A percentile compares a stretch with the other conserved stretches of the same genome.
Evolutionary conservation across 805 yeast species (phyloP).

Genomic region (Wickerhamomyces tratensis): DNA sequence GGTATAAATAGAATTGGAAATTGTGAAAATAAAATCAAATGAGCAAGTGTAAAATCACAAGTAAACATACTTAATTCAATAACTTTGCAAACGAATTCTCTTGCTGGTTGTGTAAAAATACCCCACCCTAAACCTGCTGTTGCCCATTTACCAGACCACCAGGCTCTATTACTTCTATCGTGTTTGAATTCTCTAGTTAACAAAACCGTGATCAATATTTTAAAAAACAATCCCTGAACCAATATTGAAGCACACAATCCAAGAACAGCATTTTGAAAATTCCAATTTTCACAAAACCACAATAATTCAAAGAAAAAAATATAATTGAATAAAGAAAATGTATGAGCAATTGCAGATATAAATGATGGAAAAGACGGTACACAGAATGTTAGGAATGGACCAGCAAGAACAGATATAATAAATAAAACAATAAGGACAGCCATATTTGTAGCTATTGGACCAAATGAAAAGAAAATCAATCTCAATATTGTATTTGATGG

Average conservation of each 20-base stretch:
- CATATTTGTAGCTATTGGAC: conserved; percentile 38
- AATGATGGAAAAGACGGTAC: conserved; percentile 35
- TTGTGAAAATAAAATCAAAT: conserved; percentile 39
- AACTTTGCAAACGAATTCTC: conserved; percentile 49
- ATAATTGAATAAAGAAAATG: conserved; percentile 37
- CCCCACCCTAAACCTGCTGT: conserved; percentile 46
- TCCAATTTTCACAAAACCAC: conserved; percentile 49
- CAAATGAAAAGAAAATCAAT: conserved; percentile 31
- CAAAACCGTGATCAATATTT: conserved; percentile 31
- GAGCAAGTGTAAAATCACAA: conserved; percentile 43
- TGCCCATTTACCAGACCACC: conserved; percentile 68
- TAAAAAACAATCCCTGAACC: conserved; percentile 43
- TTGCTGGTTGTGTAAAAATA: conserved; percentile 41
- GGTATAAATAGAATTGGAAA: conserved; percentile 48
- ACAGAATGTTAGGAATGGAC: conserved; percentile 35
- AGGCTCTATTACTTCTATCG: conserved; percentile 46
- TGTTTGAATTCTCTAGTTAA: conserved; percentile 47
- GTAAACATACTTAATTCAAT: conserved; percentile 49
- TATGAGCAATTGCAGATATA: conserved; percentile 40
- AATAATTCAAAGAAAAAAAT: conserved; percentile 39
- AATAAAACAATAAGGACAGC: conserved; percentile 28
- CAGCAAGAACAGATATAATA: conserved; percentile 31
- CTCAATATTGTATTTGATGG: conserved; percentile 35
- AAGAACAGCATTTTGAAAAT: conserved; percentile 39
- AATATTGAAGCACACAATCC: conserved; percentile 39